Conservation (phyloP, 2,329 filamentous ascomycete genomes). For the Aspergillus sp. region DNA sequence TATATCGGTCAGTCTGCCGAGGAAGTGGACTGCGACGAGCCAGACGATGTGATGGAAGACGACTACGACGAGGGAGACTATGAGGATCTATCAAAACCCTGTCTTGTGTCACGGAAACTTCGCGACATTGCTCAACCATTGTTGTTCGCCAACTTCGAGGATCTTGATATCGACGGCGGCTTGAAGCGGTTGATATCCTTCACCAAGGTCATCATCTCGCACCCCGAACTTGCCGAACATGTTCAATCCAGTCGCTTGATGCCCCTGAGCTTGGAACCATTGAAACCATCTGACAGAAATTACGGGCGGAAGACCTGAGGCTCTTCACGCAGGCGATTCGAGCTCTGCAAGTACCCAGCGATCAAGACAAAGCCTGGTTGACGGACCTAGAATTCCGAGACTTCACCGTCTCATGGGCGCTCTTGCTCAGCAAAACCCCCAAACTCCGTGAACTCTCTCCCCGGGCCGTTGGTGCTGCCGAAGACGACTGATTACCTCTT, state of each 20-base stretch:
- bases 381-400: slow-evolving; percentile 6
- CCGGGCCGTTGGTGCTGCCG: slow-evolving; percentile 7
- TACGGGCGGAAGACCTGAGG: slow-evolving; percentile 3
- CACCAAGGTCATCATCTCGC: slow-evolving; percentile 12
- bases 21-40: not conserved
- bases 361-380: slow-evolving; percentile 19
- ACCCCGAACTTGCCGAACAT: slow-evolving; percentile 18
- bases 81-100: slow-evolving; percentile 12
- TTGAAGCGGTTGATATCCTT: slow-evolving; percentile 9
- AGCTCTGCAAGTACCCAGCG: slow-evolving; percentile 8
- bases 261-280: not conserved
- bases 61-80: not conserved
- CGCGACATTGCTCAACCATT: slow-evolving; percentile 22
- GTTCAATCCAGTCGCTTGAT: slow-evolving; percentile 13
- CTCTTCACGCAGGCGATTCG: slow-evolving; percentile 9
- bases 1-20: slow-evolving; percentile 3
- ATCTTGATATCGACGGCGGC: slow-evolving; percentile 8
- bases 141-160: slow-evolving; percentile 17
- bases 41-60: not conserved
- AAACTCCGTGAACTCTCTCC: slow-evolving; percentile 18
- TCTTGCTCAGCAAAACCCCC: slow-evolving; percentile 19
- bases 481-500: slow-evolving; percentile 11
- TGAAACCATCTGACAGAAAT: not conserved
- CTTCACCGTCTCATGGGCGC: slow-evolving; percentile 12
- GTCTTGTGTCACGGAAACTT: slow-evolving; percentile 20